Conservation (phyloP, 2,329 filamentous ascomycete genomes). For the Teratosphaeria destructans region DNA sequence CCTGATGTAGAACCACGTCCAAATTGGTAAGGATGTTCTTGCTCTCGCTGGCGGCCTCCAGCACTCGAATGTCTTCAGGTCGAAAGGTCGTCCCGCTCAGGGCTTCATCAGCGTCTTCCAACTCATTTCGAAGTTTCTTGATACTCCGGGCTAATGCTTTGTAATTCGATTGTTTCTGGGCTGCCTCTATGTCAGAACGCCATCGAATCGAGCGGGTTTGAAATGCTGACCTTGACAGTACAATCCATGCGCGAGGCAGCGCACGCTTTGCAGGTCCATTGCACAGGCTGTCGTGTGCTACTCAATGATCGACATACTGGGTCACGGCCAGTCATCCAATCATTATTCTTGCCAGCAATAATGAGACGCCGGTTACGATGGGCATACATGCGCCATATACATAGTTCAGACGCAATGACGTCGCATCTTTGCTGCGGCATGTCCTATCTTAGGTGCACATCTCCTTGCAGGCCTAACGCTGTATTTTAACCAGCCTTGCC, state of each 20-base stretch:
- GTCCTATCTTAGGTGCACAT: too few relatives aligned
- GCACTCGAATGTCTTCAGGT: constrained; percentile 1
- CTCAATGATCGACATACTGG: not conserved
- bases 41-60: constrained; percentile 4
- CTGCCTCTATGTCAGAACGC: not conserved
- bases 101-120: constrained; percentile 12
- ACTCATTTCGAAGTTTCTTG: constrained; percentile 9
- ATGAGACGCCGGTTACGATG: too few relatives aligned
- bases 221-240: constrained; percentile 8
- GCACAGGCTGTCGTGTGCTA: not conserved
- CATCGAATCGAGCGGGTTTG: not conserved
- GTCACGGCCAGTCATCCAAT: not conserved
- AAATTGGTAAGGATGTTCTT: constrained; percentile 6
- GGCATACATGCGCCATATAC: too few relatives aligned
- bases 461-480: too few relatives aligned
- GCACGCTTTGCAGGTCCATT: constrained; percentile 1
- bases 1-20: constrained; percentile 4
- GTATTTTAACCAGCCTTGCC: too few relatives aligned
- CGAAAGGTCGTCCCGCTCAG: constrained; percentile 2
- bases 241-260: constrained; percentile 6
- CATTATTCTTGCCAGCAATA: too few relatives aligned
- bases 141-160: constrained; percentile 5
- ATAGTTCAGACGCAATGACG: too few relatives aligned
- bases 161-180: constrained; percentile 7
- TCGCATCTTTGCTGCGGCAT: too few relatives aligned